phyloP scores from a whole-genome alignment of 768 basidiomycete genomes.

The Leucogyrophana mollusca region DNA sequence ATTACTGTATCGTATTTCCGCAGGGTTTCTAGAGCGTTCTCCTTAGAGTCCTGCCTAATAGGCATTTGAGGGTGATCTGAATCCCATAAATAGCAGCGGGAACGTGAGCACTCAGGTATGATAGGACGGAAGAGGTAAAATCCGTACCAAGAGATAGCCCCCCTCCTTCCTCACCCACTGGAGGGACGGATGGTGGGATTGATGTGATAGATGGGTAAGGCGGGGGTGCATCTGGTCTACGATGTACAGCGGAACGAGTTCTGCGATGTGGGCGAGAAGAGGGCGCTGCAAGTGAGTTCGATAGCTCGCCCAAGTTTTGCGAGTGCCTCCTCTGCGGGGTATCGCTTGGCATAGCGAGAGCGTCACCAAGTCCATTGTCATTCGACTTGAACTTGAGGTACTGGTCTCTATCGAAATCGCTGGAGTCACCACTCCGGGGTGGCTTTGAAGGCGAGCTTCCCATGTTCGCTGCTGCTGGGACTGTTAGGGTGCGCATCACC shows the following conservation, averaged over 20 bases:
- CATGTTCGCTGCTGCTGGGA: neutral
- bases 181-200: neutral
- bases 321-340: neutral
- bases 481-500: too few species aligned
- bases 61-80: constrained; percentile 7
- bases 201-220: neutral
- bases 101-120: neutral
- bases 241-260: too few species aligned
- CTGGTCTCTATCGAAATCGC: too few species aligned
- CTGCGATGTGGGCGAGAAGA: too few species aligned
- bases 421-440: too few species aligned
- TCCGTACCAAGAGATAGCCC: neutral
- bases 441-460: neutral
- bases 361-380: too few species aligned
- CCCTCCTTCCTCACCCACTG: neutral
- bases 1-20: constrained; percentile 54
- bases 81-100: neutral
- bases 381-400: neutral
- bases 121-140: neutral
- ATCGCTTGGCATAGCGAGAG: neutral
- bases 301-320: neutral
- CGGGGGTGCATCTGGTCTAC: neutral
- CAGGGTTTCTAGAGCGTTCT: constrained; percentile 34
- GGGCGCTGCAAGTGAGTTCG: too few species aligned
- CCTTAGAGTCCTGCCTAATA: constrained; percentile 23